A percentile compares a stretch with the other conserved stretches of the same genome.
These are phyloP conservation scores for Ophiostoma pallidulum DNA, from an alignment of 2,329 filamentous ascomycete species.

Conservation along the genomic window DNA sequence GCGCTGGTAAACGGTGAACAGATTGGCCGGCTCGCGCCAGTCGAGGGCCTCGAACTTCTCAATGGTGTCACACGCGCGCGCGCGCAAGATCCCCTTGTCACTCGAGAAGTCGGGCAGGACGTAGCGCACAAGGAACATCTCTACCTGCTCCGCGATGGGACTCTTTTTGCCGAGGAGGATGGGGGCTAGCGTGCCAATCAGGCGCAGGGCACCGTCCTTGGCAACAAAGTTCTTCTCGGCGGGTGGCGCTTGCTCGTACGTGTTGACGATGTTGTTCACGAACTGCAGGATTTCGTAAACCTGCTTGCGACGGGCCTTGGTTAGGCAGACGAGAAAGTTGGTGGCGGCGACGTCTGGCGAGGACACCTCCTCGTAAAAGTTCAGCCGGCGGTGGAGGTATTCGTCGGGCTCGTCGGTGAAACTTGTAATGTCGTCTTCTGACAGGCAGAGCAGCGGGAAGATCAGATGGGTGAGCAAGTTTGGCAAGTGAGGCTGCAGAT, in stretches of 20 bases:
- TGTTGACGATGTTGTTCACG: slow-evolving; percentile 88
- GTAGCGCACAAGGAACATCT: slow-evolving; percentile 96
- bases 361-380: slow-evolving; percentile 95
- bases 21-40: slow-evolving; percentile 93
- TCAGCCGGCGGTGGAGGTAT: slow-evolving; percentile 93
- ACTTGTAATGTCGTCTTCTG: slow-evolving; percentile 82
- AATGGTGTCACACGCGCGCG: slow-evolving; percentile 90
- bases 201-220: slow-evolving; percentile 91
- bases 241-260: slow-evolving; percentile 75
- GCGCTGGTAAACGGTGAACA: slow-evolving; percentile 91
- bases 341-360: slow-evolving; percentile 91
- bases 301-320: slow-evolving; percentile 89
- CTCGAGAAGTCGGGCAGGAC: slow-evolving; percentile 98
- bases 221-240: slow-evolving; percentile 88
- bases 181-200: slow-evolving; percentile 91
- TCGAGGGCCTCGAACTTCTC: slow-evolving; percentile 97
- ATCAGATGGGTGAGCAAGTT: slow-evolving; percentile 90
- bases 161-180: slow-evolving; percentile 98
- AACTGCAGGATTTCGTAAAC: slow-evolving; percentile 92
- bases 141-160: slow-evolving; percentile 92
- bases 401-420: slow-evolving; percentile 93
- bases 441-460: slow-evolving; percentile 90
- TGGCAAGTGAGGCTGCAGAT: slow-evolving; percentile 86
- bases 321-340: slow-evolving; percentile 90
- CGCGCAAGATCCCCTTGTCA: slow-evolving; percentile 81